Evolutionary conservation across 2,329 filamentous ascomycete species (phyloP), one percentile per base, ranked within the genome.

Genomic region (Nannizziopsis barbatae): DNA sequence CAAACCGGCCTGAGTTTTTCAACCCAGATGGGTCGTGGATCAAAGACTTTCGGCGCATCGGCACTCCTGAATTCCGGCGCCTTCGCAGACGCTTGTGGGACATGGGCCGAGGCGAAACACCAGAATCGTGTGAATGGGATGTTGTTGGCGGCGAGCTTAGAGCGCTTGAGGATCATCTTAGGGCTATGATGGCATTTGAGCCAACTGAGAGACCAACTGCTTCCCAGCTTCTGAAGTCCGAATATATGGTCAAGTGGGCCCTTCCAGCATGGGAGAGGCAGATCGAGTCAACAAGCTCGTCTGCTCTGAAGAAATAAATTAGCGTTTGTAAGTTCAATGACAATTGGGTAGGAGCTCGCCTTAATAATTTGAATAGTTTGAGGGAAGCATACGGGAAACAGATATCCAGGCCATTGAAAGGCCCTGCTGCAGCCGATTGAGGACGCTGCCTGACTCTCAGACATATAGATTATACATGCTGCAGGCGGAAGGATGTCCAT

Each of bases 41-140:
- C 42, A 38, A 22, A 36, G 42, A 57, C 46, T 54, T 56, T 38
- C 40, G 20, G 38, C 54, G 54, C 41, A 55, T 56, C 45, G 39
- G 44, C 41, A 53, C 48, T 10, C 54, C 54, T 42, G 47, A 44
- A 22, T 53, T 50, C 12, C 17, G 54, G 11, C 52, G 36, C 46
- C 50, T 58, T 12, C 50, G 6, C 2, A 35, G 51, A 35, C 55
- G 55, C 5, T 50, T 55, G 35, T 56, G 52, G 50, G 50, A 56
- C 7, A 56, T 58, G 55, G 55, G 55, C 9, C 54, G 55, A 12
- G 55, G 54, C 17, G 53, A 58, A 51, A 56, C 51, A 5, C 49
- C 52, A 20, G 39, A 56, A 36, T 52, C 54, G 14, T 58, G 56
- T 42, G 47, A 54, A 53, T 58, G 51, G 56, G 56, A 57, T 52